Base-by-base conservation (phyloP, 108 stramenopile species). In the Parietichytrium sp. region DNA sequence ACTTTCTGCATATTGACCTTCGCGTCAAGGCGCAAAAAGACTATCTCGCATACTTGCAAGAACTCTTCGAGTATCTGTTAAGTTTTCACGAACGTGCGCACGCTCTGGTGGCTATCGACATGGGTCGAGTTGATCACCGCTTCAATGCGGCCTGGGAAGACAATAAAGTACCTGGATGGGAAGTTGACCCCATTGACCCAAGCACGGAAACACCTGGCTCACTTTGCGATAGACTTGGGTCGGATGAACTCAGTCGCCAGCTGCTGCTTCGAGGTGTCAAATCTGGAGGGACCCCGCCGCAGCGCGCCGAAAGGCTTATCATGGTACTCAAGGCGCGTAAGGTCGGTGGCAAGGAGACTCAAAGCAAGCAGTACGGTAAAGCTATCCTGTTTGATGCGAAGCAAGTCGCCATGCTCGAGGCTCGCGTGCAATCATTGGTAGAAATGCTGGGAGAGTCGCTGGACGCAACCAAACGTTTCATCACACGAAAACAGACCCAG, bases 221-320 rank as follows among this genome's bases (percentile, higher is more conserved):
- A n/a, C n/a, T n/a, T n/a, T n/a, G n/a, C n/a, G n/a, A n/a, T n/a
- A n/a, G 85, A 15, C 81, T 98, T 27, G 93, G 92, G 31, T 91
- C 89, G 30, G 95, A 95, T 79, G 81, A 85, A 38, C 82, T 97
- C 53, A 97, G 96, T 86, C 89, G 87, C 15, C 95, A 93, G 52
- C 85, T 98, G 30, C 83, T 90, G 52, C 90, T 94, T 26, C 84
- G 95, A 55, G 96, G 95, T 33, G 82, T 97, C 29, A 98, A 98
- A 91, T 96, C 95, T 87, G 98, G 98, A 29, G 98, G 98, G 0
- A 94, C 94, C 1, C 81, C 90, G 36, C 49, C 85, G 48, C 93
- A 97, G 83, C 87, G 98, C 53, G 96, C 96, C 4, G 91, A 94
- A 48, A 85, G 98, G 42, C 85, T 98, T 27, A 94, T 95, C 53